Evolutionary conservation across 768 basidiomycete genomes (phyloP).

Genomic region (Rhodotorula graminis): DNA sequence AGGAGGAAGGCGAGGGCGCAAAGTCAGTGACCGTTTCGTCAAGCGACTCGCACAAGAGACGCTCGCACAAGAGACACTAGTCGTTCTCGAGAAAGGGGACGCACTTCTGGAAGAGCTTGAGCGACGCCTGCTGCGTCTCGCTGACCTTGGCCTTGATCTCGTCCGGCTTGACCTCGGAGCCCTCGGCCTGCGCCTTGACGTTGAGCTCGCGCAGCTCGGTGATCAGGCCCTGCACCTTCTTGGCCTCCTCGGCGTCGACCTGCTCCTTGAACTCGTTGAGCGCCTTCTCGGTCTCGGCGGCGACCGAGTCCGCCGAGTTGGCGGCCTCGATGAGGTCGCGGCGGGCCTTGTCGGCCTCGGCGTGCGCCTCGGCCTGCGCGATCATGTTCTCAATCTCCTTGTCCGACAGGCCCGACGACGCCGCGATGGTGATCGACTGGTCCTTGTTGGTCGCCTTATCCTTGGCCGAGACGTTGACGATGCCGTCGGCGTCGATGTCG

Average conservation of each 20-base stretch:
- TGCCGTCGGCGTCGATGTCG: conserved; percentile 86
- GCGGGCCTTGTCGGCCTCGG: conserved; percentile 73
- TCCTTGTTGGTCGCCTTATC: conserved; percentile 54
- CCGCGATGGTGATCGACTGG: conserved; percentile 72
- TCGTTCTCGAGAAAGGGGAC: too few species aligned
- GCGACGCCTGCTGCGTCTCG: conserved; percentile 68
- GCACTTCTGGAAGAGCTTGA: conserved; percentile 23
- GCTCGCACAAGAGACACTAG: too few species aligned
- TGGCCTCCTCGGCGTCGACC: conserved; percentile 83
- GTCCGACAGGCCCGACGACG: conserved; percentile 91
- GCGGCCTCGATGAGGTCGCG: conserved; percentile 86
- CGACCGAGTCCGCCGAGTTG: conserved; percentile 93
- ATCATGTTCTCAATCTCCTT: conserved; percentile 98
- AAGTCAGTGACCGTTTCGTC: background rate
- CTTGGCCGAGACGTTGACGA: conserved; percentile 95
- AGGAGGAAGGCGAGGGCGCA: background rate
- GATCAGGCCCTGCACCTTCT: conserved; percentile 84
- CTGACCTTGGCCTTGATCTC: conserved; percentile 84
- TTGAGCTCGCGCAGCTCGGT: conserved; percentile 82
- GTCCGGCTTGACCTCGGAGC: conserved; percentile 74
- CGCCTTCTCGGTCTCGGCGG: conserved; percentile 94
- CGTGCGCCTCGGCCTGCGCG: conserved; percentile 83
- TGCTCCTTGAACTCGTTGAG: conserved; percentile 98
- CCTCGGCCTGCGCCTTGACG: conserved; percentile 80
- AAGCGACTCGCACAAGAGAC: too few species aligned